Conservation (phyloP, 495 filamentous ascomycete species). For the Penicillium angulare region DNA sequence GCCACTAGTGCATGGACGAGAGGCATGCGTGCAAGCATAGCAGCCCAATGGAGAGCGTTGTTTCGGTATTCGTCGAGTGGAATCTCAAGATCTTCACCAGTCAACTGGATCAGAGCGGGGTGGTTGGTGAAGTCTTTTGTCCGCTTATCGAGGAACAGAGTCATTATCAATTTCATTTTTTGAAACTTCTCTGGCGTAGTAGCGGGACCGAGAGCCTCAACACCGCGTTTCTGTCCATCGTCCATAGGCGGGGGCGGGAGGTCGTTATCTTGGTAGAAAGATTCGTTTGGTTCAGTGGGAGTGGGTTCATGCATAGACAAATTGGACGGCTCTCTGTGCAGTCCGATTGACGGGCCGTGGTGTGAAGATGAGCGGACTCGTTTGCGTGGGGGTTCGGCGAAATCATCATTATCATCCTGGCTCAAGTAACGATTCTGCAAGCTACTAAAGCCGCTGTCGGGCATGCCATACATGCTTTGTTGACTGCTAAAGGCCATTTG, state of each 20-base stretch:
- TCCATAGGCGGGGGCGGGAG: slow-evolving; percentile 47
- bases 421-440: slow-evolving; percentile 41
- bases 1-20: slow-evolving; percentile 76
- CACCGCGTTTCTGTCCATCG: slow-evolving; percentile 54
- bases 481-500: slow-evolving; percentile 57
- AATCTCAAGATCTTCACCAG: slow-evolving; percentile 80
- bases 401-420: slow-evolving; percentile 55
- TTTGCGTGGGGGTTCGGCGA: slow-evolving; percentile 81
- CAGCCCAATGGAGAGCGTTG: slow-evolving; percentile 95
- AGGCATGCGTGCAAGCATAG: slow-evolving; percentile 81
- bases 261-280: slow-evolving; percentile 67
- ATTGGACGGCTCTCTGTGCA: slow-evolving; percentile 38
- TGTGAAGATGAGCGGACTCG: slow-evolving; percentile 59
- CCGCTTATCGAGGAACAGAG: slow-evolving; percentile 76
- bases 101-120: slow-evolving; percentile 65
- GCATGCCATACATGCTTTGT: slow-evolving; percentile 64
- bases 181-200: slow-evolving; percentile 63
- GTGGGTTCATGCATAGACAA: slow-evolving; percentile 54
- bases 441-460: slow-evolving; percentile 63
- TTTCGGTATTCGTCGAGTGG: slow-evolving; percentile 85
- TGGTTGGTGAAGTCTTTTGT: slow-evolving; percentile 63
- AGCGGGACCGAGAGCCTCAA: slow-evolving; percentile 69
- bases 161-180: slow-evolving; percentile 77
- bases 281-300: slow-evolving; percentile 84
- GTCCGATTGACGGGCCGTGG: slow-evolving; percentile 40